phyloP scores from a whole-genome alignment of 306 rosid species.

The Malus orientalis region DNA sequence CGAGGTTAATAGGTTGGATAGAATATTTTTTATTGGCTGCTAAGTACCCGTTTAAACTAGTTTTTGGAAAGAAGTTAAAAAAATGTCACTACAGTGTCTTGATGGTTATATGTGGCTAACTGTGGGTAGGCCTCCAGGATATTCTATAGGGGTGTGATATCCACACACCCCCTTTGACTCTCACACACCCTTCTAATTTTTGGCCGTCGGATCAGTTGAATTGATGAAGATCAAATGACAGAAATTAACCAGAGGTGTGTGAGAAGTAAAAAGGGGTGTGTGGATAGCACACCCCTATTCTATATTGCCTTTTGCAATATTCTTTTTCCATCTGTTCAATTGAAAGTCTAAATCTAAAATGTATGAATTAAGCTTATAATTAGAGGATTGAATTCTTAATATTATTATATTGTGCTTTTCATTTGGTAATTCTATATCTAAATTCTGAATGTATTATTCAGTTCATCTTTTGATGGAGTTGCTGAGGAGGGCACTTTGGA shows the following conservation, averaged over 20 bases:
- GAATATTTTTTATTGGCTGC: not conserved
- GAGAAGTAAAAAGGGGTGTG: too few species aligned
- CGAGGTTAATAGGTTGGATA: not conserved
- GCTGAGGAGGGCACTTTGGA: slow-evolving; percentile 65
- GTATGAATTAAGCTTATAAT: not conserved
- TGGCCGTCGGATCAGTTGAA: too few species aligned
- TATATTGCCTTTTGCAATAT: not conserved
- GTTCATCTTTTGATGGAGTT: slow-evolving; percentile 71
- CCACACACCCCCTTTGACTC: too few species aligned
- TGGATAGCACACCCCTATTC: not conserved
- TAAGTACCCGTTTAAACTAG: not conserved
- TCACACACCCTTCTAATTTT: too few species aligned
- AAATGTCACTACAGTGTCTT: not conserved
- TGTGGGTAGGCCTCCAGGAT: not conserved
- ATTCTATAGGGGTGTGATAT: not conserved
- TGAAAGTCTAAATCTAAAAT: not conserved
- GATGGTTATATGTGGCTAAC: not conserved
- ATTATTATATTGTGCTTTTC: not conserved
- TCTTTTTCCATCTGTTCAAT: not conserved
- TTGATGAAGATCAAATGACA: too few species aligned
- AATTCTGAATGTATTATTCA: slow-evolving; percentile 30
- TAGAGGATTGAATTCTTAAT: not conserved
- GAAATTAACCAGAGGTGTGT: too few species aligned
- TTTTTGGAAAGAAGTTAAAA: not conserved
- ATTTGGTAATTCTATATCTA: not conserved